These are phyloP conservation scores for Neurospora sp. DNA, from an alignment of 495 filamentous ascomycete species.

Conservation along the genomic window DNA sequence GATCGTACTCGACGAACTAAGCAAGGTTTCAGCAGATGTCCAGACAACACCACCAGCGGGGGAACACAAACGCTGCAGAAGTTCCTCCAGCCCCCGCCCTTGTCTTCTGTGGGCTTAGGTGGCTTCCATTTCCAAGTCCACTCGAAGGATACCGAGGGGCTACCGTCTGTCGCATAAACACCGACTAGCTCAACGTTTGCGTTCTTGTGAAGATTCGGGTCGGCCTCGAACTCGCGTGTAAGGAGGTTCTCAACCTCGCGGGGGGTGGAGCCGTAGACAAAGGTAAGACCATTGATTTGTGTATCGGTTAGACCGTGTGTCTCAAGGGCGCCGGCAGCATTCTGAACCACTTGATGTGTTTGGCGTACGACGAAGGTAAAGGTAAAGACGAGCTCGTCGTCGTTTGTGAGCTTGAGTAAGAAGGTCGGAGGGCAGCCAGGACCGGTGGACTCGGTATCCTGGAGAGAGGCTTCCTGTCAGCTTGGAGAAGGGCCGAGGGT, in stretches of 20 bases:
- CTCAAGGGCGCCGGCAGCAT: conserved; percentile 1
- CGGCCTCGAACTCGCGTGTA: conserved; percentile 89
- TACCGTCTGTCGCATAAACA: conserved; percentile 73
- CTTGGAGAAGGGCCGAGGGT: not conserved
- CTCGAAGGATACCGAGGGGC: conserved; percentile 75
- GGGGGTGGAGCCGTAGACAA: conserved; percentile 73
- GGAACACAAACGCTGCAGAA: conserved; percentile 62
- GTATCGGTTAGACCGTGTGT: conserved; percentile 55
- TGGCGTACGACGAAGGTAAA: conserved; percentile 87
- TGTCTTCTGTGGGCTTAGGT: conserved; percentile 72
- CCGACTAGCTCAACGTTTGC: conserved; percentile 89
- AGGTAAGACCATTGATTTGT: conserved; percentile 79
- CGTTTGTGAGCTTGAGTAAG: conserved; percentile 76
- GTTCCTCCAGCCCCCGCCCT: conserved; percentile 87
- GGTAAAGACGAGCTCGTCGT: conserved; percentile 82
- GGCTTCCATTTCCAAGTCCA: conserved; percentile 97
- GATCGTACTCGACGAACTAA: conserved; percentile 91
- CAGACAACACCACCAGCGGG: not conserved
- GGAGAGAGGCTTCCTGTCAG: not conserved
- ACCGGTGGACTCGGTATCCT: conserved; percentile 70
- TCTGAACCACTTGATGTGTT: conserved; percentile 34
- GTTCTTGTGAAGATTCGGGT: conserved; percentile 96
- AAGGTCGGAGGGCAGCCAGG: conserved; percentile 54
- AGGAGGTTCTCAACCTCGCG: conserved; percentile 89
- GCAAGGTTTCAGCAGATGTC: conserved; percentile 12